Evolutionary conservation across 2,329 filamentous ascomycete genomes (phyloP).

Genomic region (Podosphaera leucotricha): DNA sequence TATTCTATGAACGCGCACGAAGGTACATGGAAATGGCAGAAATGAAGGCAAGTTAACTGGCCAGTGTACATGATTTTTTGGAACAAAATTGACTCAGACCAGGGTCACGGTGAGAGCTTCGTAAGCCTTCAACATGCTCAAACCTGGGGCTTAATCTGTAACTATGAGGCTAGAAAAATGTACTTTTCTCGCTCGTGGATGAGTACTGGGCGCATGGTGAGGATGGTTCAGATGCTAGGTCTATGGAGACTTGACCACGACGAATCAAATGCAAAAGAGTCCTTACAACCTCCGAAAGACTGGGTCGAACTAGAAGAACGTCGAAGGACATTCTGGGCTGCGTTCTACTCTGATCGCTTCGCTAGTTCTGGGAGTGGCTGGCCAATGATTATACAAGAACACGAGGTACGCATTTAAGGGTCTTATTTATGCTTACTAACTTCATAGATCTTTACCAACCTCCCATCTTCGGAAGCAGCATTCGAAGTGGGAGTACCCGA

Average conservation of each 20-base stretch:
- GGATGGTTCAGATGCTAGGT: constrained; percentile 64
- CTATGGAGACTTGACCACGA: constrained; percentile 52
- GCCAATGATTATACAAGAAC: constrained; percentile 58
- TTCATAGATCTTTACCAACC: constrained; percentile 33
- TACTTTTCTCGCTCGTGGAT: constrained; percentile 70
- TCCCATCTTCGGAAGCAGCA: constrained; percentile 60
- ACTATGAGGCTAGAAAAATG: constrained; percentile 67
- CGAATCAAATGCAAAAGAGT: constrained; percentile 45
- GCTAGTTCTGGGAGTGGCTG: constrained; percentile 76
- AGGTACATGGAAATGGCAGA: constrained; percentile 71
- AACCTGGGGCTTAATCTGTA: constrained; percentile 49
- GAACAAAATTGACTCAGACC: constrained; percentile 7
- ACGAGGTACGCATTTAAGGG: constrained; percentile 26
- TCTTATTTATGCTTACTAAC: constrained; percentile 20
- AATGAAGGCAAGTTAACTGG: constrained; percentile 33
- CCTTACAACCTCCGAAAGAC: constrained; percentile 46
- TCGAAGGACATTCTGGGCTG: constrained; percentile 65
- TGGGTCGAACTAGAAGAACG: constrained; percentile 70
- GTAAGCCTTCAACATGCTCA: constrained; percentile 63
- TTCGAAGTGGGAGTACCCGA: constrained; percentile 44
- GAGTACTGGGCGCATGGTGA: constrained; percentile 46
- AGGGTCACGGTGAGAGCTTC: constrained; percentile 54
- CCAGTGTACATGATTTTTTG: background rate
- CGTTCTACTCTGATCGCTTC: constrained; percentile 64
- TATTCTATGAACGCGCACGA: constrained; percentile 61